Percentiles rank a stretch among this genome's conserved stretches.
Conservation (phyloP, 108 stramenopile genomes). For the Nitzschia putrida region DNA sequence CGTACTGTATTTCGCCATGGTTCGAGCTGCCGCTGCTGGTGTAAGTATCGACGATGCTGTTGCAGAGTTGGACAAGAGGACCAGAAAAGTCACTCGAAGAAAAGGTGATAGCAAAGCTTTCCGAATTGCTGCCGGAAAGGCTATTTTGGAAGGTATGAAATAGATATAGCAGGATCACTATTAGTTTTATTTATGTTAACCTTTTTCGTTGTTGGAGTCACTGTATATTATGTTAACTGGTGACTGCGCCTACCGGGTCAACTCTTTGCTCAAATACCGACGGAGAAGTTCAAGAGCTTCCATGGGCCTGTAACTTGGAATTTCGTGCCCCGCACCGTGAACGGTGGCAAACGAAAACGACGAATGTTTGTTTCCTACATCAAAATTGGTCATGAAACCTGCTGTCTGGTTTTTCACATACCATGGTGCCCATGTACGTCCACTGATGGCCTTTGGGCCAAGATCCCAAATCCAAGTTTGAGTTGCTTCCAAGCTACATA, state of each 20-base stretch:
- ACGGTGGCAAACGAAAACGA: conserved; percentile 52
- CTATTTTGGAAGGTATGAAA: conserved; percentile 54
- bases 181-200: too few relatives aligned
- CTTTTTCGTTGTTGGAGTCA: too few relatives aligned
- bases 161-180: background rate
- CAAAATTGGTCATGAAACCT: conserved; percentile 64
- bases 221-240: too few relatives aligned
- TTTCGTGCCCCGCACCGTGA: conserved; percentile 79
- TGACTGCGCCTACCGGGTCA: background rate
- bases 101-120: conserved; percentile 93
- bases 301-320: conserved; percentile 66
- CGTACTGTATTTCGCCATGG: conserved; percentile 96
- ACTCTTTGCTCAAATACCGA: conserved; percentile 6
- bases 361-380: conserved; percentile 14
- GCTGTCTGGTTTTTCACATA: conserved; percentile 54
- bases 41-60: conserved; percentile 92
- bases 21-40: conserved; percentile 87
- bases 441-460: conserved; percentile 11
- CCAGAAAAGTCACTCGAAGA: conserved; percentile 91
- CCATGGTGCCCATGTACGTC: conserved; percentile 48
- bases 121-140: conserved; percentile 87
- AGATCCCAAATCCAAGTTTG: conserved; percentile 60
- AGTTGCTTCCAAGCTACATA: conserved; percentile 57
- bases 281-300: conserved; percentile 59
- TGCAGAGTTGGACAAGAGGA: conserved; percentile 80